Conservation (phyloP, 164 flowering plant genomes). For the Magnolia kwangsiensis region DNA sequence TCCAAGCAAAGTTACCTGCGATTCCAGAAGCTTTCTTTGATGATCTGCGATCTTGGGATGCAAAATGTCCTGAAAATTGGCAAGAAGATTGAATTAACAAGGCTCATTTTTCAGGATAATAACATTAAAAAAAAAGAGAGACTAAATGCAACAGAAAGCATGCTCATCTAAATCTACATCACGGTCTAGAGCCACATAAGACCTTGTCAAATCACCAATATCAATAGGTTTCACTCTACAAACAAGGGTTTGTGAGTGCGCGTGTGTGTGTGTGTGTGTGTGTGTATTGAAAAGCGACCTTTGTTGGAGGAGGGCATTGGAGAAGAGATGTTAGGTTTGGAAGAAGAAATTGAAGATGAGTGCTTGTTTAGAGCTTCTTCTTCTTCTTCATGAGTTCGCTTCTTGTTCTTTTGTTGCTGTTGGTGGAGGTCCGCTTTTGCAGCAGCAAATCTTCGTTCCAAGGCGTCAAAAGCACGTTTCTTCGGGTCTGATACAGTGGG, state of each 20-base stretch:
- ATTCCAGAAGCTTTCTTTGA: conserved; percentile 1
- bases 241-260: too few species aligned
- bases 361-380: conserved; percentile 1
- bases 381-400: conserved; percentile 14
- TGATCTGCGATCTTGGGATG: conserved; percentile 26
- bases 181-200: background rate
- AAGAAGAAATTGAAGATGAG: conserved; percentile 15
- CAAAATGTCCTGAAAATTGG: conserved; percentile 27
- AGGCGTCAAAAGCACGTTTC: conserved; percentile 56
- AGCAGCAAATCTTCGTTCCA: conserved; percentile 59
- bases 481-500: conserved; percentile 30
- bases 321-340: conserved; percentile 7
- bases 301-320: conserved; percentile 22
- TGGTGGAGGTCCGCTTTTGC: conserved; percentile 51
- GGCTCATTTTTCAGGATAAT: background rate
- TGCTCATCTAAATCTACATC: background rate
- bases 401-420: conserved; percentile 36
- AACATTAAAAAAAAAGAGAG: background rate
- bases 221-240: too few species aligned
- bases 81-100: background rate
- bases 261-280: too few species aligned
- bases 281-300: conserved; percentile 20
- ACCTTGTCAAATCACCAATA: too few species aligned
- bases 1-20: conserved; percentile 16
- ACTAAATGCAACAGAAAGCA: background rate